Evolutionary conservation across 768 basidiomycete species (phyloP).

Genomic region (Leccinellum luteum): DNA sequence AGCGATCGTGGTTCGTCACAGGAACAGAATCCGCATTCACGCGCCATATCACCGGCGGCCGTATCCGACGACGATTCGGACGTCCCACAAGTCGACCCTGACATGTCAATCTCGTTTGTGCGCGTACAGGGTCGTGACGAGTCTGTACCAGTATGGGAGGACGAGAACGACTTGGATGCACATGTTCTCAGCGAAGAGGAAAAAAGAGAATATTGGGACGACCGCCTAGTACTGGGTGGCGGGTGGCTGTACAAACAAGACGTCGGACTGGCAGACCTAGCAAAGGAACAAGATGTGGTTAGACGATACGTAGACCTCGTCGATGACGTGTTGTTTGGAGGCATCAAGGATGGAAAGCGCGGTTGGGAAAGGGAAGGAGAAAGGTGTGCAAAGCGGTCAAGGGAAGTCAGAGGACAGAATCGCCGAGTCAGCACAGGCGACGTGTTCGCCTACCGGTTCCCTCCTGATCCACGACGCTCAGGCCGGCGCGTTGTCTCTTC

Average conservation of each 20-base stretch:
- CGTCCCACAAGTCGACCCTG: slow-evolving; percentile 45
- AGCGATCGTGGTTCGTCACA: slow-evolving; percentile 58
- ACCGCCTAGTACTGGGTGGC: slow-evolving; percentile 72
- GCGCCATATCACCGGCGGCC: slow-evolving; percentile 42
- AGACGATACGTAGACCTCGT: slow-evolving; percentile 70
- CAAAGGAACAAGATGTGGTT: slow-evolving; percentile 57
- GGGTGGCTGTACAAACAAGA: slow-evolving; percentile 83
- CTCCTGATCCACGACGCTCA: slow-evolving; percentile 17
- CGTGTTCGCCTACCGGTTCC: slow-evolving; percentile 23
- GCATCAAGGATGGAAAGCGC: slow-evolving; percentile 44
- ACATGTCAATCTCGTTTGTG: slow-evolving; percentile 65
- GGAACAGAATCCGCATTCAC: slow-evolving; percentile 37
- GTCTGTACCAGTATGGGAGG: slow-evolving; percentile 79
- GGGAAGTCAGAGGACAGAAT: slow-evolving; percentile 38
- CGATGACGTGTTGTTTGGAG: slow-evolving; percentile 74
- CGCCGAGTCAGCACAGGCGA: slow-evolving; percentile 31
- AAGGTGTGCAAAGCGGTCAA: slow-evolving; percentile 43
- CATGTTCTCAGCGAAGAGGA: slow-evolving; percentile 49
- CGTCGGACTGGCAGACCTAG: slow-evolving; percentile 49
- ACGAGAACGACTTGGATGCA: slow-evolving; percentile 49
- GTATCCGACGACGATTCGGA: slow-evolving; percentile 38
- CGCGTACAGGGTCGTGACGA: slow-evolving; percentile 65
- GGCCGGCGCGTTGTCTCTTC: slow-evolving; percentile 54
- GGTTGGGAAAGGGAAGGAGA: slow-evolving; percentile 50
- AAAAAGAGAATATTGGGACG: slow-evolving; percentile 77